Evolutionary conservation across 2,329 filamentous ascomycete genomes (phyloP), one percentile per base, ranked within the genome.

Genomic region (Pseudogymnoascus sp.): DNA sequence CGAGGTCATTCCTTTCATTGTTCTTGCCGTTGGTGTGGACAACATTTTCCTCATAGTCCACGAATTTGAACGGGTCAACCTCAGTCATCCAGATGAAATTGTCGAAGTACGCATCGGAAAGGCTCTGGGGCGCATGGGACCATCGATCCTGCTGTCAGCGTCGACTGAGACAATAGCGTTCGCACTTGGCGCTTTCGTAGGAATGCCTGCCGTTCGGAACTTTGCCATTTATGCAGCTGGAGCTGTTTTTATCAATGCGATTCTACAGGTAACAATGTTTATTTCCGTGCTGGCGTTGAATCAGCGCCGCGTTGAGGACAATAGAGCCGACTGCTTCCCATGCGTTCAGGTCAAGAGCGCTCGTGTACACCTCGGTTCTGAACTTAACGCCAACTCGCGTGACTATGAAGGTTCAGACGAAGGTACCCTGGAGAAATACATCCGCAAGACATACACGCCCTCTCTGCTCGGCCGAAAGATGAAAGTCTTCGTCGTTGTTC

Each of bases 31-130:
- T 28, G 94, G 94, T 50, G 95, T 99, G 2, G 94, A 99, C 80
- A 99, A 99, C 71, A 97, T 99, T 69, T 99, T 99, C 76, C 78
- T 99, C 61, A 96, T 99, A 62, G 94, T 99, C 0, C 94, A 99
- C 74, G 94, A 99, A 74, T 96, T 99, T 63, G 94, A 99, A 72
- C 84, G 94, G 30, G 89, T 97, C 71, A 99, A 99, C 69, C 77
- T 91, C 67, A 96, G 88, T 72, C 89, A 96, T 69, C 91, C 92
- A 0, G 92, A 97, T 69, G 88, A 92, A 64, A 82, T 88, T 72
- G 87, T 99, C 2, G 89, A 96, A 67, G 86, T 92, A 69, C 84
- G 94, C 25, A 86, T 97, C 61, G 88, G 91, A 5, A 87, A 89
- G 69, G 90, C 94, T 2, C 79, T 97, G n/a, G 93, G 94, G 20